Conservation (phyloP, 1,139 yeast genomes). For the Yamadazyma songkhlaensis region DNA sequence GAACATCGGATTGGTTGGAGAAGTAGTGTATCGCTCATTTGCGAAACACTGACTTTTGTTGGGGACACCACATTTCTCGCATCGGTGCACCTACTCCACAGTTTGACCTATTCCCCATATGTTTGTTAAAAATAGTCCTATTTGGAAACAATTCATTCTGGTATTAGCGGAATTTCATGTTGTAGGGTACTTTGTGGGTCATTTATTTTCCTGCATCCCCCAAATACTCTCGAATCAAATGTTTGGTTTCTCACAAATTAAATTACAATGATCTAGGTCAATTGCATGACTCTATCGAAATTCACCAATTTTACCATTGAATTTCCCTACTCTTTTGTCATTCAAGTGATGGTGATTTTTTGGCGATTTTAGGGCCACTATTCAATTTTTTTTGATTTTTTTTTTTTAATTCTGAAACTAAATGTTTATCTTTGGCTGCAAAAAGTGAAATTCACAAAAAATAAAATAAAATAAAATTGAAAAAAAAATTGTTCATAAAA, state of each 20-base stretch:
- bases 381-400: not conserved
- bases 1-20: slow-evolving; percentile 3
- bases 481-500: not conserved
- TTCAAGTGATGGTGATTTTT: too few relatives aligned
- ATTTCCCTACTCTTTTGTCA: too few relatives aligned
- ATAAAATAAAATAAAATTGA: not conserved
- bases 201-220: too few relatives aligned
- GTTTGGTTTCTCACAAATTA: too few relatives aligned
- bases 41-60: not conserved
- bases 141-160: too few relatives aligned
- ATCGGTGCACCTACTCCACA: slow-evolving; percentile 1
- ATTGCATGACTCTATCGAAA: too few relatives aligned
- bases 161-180: too few relatives aligned
- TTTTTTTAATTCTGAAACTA: not conserved
- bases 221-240: too few relatives aligned
- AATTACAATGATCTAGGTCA: too few relatives aligned
- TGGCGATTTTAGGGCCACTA: slow-evolving; percentile 1
- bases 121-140: too few relatives aligned
- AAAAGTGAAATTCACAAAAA: slow-evolving; percentile 5
- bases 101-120: not conserved
- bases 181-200: too few relatives aligned
- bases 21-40: slow-evolving; percentile 1
- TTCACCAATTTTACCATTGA: too few relatives aligned
- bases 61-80: slow-evolving; percentile 1
- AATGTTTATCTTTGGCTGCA: slow-evolving; percentile 1